Conservation (phyloP, 1,284 basidiomycete species). For the Coniferiporia sulphurascens region DNA sequence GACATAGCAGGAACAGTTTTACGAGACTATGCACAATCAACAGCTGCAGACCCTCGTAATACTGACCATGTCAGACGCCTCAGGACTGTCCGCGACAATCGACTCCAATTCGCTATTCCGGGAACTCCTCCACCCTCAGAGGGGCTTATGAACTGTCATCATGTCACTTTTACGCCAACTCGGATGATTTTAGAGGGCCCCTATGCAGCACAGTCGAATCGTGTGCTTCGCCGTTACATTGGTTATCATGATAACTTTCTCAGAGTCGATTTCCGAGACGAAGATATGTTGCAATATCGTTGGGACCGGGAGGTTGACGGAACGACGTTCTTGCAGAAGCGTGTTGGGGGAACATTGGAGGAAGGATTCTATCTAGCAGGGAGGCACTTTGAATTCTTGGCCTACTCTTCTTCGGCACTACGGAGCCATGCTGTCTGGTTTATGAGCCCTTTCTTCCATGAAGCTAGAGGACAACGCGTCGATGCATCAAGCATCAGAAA, state of each 20-base stretch:
- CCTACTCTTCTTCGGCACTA: conserved; percentile 68
- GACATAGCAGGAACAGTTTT: conserved; percentile 42
- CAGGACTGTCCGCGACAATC: conserved; percentile 22
- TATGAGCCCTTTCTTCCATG: conserved; percentile 46
- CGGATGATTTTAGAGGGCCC: conserved; percentile 70
- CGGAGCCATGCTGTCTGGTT: conserved; percentile 78
- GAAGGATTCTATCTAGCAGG: conserved; percentile 66
- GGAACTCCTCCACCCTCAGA: conserved; percentile 25
- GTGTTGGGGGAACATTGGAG: conserved; percentile 62
- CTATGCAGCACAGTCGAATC: conserved; percentile 60
- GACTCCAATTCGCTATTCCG: background rate
- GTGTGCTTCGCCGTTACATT: conserved; percentile 54
- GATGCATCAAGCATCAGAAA: conserved; percentile 53
- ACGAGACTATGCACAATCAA: conserved; percentile 42
- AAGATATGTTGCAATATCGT: conserved; percentile 63
- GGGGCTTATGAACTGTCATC: conserved; percentile 47
- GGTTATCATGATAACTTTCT: conserved; percentile 63
- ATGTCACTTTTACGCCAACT: conserved; percentile 69
- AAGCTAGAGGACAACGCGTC: conserved; percentile 36
- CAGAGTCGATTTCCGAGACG: conserved; percentile 75
- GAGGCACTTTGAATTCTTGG: conserved; percentile 65
- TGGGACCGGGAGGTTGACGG: conserved; percentile 65
- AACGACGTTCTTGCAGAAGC: conserved; percentile 46
- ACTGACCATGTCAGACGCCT: conserved; percentile 42
- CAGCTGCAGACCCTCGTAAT: background rate